Evolutionary conservation across 2,329 filamentous ascomycete genomes (phyloP).

Genomic region (Didymella pinodella): DNA sequence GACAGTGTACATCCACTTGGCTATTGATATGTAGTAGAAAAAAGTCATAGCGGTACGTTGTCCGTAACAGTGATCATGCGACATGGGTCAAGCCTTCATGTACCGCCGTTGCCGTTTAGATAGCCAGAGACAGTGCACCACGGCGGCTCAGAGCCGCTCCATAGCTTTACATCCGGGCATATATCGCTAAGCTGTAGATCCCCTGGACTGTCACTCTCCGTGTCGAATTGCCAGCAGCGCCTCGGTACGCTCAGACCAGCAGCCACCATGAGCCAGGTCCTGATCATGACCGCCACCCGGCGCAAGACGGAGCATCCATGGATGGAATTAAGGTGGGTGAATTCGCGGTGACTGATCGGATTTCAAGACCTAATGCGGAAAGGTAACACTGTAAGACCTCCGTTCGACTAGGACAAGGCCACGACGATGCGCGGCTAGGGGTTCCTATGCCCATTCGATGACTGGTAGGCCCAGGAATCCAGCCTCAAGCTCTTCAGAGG

Average conservation of each 20-base stretch:
- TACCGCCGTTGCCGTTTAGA: background rate
- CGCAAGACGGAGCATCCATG: conserved; percentile 1
- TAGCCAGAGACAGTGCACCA: background rate
- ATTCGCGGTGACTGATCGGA: conserved; percentile 8
- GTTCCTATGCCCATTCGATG: conserved; percentile 13
- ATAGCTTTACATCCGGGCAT: background rate
- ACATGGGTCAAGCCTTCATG: background rate
- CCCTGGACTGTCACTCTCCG: background rate
- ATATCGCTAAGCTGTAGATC: background rate
- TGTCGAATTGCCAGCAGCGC: background rate
- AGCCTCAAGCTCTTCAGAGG: conserved; percentile 5
- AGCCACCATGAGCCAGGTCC: background rate
- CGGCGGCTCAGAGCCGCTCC: background rate
- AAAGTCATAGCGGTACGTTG: background rate
- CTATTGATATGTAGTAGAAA: background rate
- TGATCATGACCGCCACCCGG: conserved; percentile 7
- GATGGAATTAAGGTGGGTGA: conserved; percentile 5
- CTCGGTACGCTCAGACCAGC: conserved; percentile 2
- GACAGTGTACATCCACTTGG: background rate
- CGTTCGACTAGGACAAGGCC: conserved; percentile 18
- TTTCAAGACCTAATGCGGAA: conserved; percentile 19
- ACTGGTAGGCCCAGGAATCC: conserved; percentile 18
- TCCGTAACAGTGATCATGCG: background rate
- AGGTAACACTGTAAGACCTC: conserved; percentile 25
- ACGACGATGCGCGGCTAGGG: conserved; percentile 20